A percentile compares a stretch with the other conserved stretches of the same genome.
These are phyloP conservation scores for Sanghuangporus sanghuang DNA, from an alignment of 1,284 basidiomycete genomes.

Conservation along the genomic window DNA sequence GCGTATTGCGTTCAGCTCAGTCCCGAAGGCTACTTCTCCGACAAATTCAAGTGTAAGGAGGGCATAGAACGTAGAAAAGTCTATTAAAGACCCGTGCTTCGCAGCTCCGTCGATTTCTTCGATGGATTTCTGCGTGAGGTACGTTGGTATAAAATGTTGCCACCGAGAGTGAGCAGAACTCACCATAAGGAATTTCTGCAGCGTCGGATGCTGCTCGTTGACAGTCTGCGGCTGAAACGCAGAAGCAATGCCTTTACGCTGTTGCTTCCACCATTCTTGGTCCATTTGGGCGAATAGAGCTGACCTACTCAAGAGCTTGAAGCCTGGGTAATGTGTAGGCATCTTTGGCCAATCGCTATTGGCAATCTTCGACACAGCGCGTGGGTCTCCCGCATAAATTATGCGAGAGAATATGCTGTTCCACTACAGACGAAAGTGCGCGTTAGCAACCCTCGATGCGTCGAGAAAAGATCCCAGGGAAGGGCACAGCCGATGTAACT, in stretches of 20 bases:
- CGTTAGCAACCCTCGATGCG: background rate
- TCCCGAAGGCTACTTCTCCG: background rate
- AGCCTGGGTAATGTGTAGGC: background rate
- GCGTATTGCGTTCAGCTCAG: background rate
- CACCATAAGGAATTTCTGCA: background rate
- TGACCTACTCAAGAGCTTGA: background rate
- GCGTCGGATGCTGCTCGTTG: background rate
- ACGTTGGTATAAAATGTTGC: background rate
- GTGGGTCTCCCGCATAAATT: background rate
- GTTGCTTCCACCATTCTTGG: background rate
- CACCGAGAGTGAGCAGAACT: background rate
- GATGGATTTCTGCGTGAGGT: background rate
- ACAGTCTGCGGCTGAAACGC: background rate
- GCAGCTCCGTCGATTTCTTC: background rate
- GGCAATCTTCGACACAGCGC: background rate
- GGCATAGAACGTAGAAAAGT: background rate
- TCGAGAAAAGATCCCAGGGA: slow-evolving; percentile 46
- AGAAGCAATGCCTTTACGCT: background rate
- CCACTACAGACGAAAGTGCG: background rate
- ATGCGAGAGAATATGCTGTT: background rate
- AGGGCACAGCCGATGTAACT: slow-evolving; percentile 65
- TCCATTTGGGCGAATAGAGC: background rate
- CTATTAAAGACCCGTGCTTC: background rate
- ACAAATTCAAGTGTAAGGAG: background rate
- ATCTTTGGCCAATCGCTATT: background rate